Percentiles rank a stretch among this genome's conserved stretches.
These are phyloP conservation scores for Podaxis sp. DNA, from an alignment of 768 basidiomycete species.

Conservation along the genomic window DNA sequence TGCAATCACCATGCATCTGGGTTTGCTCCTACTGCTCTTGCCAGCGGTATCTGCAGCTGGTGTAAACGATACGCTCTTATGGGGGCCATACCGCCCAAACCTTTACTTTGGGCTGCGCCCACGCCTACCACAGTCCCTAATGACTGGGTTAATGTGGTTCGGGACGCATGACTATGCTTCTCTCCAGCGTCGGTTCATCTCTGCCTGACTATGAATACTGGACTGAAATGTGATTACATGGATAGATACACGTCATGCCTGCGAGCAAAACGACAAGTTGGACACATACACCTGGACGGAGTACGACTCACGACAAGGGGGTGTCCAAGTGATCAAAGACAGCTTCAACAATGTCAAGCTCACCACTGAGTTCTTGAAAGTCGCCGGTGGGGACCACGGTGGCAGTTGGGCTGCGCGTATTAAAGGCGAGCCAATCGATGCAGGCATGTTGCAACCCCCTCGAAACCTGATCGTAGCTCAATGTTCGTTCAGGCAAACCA, in stretches of 20 bases:
- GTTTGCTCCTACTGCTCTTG: conserved; percentile 45
- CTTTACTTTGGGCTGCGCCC: conserved; percentile 95
- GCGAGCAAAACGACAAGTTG: conserved; percentile 84
- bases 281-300: conserved; percentile 83
- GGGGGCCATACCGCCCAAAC: conserved; percentile 89
- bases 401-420: conserved; percentile 90
- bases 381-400: conserved; percentile 77
- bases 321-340: conserved; percentile 83
- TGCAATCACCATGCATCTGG: conserved; percentile 35
- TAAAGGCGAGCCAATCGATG: conserved; percentile 73
- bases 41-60: conserved; percentile 34
- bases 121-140: conserved; percentile 80
- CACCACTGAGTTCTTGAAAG: conserved; percentile 82
- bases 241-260: conserved; percentile 77
- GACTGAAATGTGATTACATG: conserved; percentile 2
- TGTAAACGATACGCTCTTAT: conserved; percentile 60
- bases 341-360: conserved; percentile 80
- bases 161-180: conserved; percentile 84
- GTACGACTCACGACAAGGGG: conserved; percentile 84
- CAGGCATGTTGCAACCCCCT: conserved; percentile 38
- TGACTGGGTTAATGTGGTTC: conserved; percentile 95
- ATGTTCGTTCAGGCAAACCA: conserved; percentile 32
- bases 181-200: conserved; percentile 49
- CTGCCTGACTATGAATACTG: conserved; percentile 2
- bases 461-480: not conserved